Conservation (phyloP, 2,329 filamentous ascomycete genomes). For the Calonectria pseudoreteaudii region DNA sequence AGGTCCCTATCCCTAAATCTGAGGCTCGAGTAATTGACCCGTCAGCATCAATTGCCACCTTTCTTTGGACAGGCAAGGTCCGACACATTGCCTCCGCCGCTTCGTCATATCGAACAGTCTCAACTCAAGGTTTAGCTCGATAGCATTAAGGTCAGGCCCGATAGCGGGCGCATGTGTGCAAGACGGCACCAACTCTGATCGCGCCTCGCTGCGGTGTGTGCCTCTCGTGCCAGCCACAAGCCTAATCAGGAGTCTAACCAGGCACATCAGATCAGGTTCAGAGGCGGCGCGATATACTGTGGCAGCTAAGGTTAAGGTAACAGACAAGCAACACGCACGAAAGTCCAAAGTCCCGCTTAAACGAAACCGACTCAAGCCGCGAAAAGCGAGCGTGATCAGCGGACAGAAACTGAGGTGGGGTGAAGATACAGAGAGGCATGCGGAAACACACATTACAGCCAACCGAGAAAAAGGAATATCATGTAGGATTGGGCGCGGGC, state of each 20-base stretch:
- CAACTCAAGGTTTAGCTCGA: conserved; percentile 14
- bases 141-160: conserved; percentile 1
- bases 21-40: background rate
- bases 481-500: background rate
- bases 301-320: conserved; percentile 26
- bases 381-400: conserved; percentile 16
- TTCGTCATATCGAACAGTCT: background rate
- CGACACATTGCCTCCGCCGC: background rate
- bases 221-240: background rate
- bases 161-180: conserved; percentile 6
- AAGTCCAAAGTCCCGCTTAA: background rate
- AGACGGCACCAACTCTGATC: conserved; percentile 16
- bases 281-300: background rate
- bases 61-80: background rate
- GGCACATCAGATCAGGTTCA: background rate
- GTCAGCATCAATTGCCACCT: background rate
- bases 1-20: background rate
- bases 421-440: conserved; percentile 10
- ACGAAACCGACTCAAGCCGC: conserved; percentile 9
- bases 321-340: conserved; percentile 12
- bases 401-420: background rate
- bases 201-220: background rate
- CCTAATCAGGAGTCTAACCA: background rate
- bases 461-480: conserved; percentile 1
- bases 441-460: background rate